Base-by-base conservation (phyloP, 1,139 yeast species). In the Lodderomyces theae region DNA sequence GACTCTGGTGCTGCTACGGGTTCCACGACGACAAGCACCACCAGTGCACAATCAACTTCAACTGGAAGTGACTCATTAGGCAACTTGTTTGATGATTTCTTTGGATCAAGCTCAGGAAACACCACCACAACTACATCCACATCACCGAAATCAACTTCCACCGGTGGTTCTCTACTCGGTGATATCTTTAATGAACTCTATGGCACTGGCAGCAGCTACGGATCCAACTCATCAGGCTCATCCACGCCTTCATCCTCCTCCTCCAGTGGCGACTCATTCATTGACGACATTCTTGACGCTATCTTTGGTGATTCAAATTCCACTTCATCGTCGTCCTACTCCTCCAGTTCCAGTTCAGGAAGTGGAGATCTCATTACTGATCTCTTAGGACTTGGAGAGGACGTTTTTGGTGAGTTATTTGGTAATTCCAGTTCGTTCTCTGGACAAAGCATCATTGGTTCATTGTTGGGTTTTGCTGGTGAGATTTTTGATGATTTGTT, bases 161-260 rank as follows among this genome's bases (percentile, higher is more conserved):
- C 44, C 29, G 48, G 47, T 13, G 53, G 51, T 15, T 51, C 47
- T 22, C 17, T 48, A 18, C 38, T 53, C 17, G 50, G 46, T 12
- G 51, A 45, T 15, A 44, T 58, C 16, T 49, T 57, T 18, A 51
- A 48, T 34, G 53, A 41, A 19, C 43, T 53, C 17, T 51, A 51
- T 38, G 52, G 50, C 19, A 45, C 51, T 38, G 51, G 50, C 22
- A 45, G 37, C 16, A 40, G 45, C 11, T 35, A 44, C 9, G 38
- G 35, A 10, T 13, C 42, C 54, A n/a, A 23, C 8, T 19, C 37
- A 16, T 22, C 37, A 2, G 12, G 32, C 13, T 5, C 34, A 11
- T 9, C 25, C 21, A 43, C 58, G 12, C 36, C 56, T 9, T 32
- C 51, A 9, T 28, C 53, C 13, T 19, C 50, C 5, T 33, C 57